A percentile compares a stretch with the other conserved stretches of the same genome.
Conservation (phyloP, 139 green algal species). For the Eudorina sp. region DNA sequence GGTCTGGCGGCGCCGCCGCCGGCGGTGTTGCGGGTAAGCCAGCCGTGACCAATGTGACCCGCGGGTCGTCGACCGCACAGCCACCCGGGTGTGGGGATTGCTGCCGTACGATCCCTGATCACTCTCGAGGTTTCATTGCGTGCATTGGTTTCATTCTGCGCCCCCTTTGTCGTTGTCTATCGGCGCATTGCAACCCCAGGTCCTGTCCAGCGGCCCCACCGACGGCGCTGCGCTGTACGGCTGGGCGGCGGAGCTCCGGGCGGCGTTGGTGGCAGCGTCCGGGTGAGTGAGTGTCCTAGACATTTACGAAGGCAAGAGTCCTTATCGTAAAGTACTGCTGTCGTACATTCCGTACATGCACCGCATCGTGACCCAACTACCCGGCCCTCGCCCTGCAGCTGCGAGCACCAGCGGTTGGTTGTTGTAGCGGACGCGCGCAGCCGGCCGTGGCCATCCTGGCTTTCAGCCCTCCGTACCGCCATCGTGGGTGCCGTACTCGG, state of each 20-base stretch:
- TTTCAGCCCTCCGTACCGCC: neutral
- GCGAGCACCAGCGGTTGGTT: conserved; percentile 2
- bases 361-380: too few relatives aligned
- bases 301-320: too few relatives aligned
- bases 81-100: neutral
- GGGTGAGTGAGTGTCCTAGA: conserved; percentile 17
- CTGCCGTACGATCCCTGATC: too few relatives aligned
- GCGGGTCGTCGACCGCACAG: too few relatives aligned
- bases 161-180: neutral
- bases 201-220: neutral
- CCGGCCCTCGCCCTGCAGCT: neutral
- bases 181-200: neutral
- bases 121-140: too few relatives aligned
- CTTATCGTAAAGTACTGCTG: too few relatives aligned
- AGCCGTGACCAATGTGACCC: too few relatives aligned
- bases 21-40: conserved; percentile 8
- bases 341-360: too few relatives aligned
- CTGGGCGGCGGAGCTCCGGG: neutral
- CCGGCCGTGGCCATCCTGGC: conserved; percentile 3
- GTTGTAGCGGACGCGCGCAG: neutral
- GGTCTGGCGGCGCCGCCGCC: neutral
- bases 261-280: neutral
- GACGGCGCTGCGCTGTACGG: neutral
- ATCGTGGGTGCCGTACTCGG: neutral
- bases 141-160: neutral